These are phyloP conservation scores for Podila verticillata DNA, from an alignment of 192 early-diverging fungal species.

Conservation along the genomic window DNA sequence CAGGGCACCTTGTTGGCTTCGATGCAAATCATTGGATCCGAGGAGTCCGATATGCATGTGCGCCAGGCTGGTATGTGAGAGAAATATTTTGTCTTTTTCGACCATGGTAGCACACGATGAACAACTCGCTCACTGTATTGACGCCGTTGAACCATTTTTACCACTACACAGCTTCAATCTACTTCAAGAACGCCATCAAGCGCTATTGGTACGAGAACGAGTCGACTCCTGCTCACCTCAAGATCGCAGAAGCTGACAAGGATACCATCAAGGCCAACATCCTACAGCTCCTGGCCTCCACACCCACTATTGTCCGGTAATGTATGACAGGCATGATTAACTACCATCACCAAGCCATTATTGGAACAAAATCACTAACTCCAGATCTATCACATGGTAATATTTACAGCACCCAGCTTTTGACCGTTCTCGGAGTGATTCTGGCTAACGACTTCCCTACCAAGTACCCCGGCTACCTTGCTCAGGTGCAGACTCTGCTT, in stretches of 20 bases:
- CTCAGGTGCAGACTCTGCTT: constrained; percentile 70
- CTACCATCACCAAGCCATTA: neutral
- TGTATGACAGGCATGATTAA: neutral
- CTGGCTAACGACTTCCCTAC: constrained; percentile 82
- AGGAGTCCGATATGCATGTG: constrained; percentile 58
- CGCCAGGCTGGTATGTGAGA: constrained; percentile 64
- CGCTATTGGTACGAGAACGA: constrained; percentile 51
- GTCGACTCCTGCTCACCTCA: constrained; percentile 55
- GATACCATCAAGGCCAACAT: constrained; percentile 76
- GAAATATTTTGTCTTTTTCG: too few species aligned
- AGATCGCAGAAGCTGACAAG: constrained; percentile 78
- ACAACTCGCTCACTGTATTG: neutral
- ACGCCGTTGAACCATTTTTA: neutral
- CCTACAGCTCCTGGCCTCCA: constrained; percentile 74
- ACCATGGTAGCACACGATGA: neutral
- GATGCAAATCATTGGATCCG: constrained; percentile 65
- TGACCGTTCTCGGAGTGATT: constrained; percentile 79
- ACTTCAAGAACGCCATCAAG: constrained; percentile 47
- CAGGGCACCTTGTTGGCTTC: constrained; percentile 31
- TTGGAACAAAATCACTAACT: too few species aligned
- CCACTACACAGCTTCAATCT: constrained; percentile 25
- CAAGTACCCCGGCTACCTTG: constrained; percentile 83
- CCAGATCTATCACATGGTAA: neutral
- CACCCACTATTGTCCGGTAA: constrained; percentile 79
- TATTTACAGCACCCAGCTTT: constrained; percentile 70